phyloP scores from a whole-genome alignment of 306 rosid genomes.

The Rosa lucieae region DNA sequence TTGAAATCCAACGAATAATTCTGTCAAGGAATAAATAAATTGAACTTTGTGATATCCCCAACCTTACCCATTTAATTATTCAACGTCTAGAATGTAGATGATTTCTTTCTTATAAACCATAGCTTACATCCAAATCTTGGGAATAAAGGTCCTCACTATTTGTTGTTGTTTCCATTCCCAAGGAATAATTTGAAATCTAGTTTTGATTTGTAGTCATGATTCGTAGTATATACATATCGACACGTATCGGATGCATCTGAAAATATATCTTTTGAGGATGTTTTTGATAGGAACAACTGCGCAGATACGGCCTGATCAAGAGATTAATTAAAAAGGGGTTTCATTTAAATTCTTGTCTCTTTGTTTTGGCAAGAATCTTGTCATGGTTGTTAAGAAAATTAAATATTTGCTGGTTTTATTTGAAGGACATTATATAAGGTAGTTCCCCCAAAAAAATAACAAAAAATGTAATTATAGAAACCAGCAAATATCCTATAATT shows the following conservation, averaged over 20 bases:
- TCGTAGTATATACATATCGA: neutral
- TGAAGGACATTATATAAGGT: too few relatives aligned
- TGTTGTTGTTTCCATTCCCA: neutral
- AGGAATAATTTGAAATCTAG: neutral
- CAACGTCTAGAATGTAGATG: neutral
- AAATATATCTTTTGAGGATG: neutral
- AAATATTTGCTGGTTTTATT: neutral
- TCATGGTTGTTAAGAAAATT: neutral
- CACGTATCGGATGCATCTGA: neutral
- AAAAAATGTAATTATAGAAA: too few relatives aligned
- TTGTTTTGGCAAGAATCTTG: neutral
- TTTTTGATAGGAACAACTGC: neutral
- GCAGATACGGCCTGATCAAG: neutral
- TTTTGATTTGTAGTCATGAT: neutral
- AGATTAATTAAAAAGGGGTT: neutral
- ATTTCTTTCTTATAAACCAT: neutral
- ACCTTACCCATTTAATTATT: neutral
- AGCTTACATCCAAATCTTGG: neutral
- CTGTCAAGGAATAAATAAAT: neutral
- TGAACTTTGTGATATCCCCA: neutral
- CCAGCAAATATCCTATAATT: too few relatives aligned
- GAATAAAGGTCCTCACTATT: neutral
- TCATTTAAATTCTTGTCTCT: neutral
- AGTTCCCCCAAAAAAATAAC: too few relatives aligned
- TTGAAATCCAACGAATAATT: too few relatives aligned